A percentile compares a stretch with the other conserved stretches of the same genome.
Evolutionary conservation across 768 basidiomycete species (phyloP).

Genomic region (Panellus pusillus): DNA sequence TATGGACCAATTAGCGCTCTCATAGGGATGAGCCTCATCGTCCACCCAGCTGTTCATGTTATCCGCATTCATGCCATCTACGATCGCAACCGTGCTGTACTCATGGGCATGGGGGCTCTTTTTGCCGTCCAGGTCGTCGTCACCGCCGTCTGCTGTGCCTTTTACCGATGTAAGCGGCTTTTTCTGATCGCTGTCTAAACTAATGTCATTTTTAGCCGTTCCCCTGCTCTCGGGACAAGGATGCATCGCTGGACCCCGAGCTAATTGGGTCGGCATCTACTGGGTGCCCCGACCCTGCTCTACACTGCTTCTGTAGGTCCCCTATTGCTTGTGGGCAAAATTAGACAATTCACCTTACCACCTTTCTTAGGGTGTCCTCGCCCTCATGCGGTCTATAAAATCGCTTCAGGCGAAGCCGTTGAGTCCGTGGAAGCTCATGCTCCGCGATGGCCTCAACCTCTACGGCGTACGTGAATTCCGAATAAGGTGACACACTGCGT

Average conservation of each 20-base stretch:
- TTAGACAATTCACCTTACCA: not conserved
- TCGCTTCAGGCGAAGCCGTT: conserved; percentile 61
- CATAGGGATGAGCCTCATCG: conserved; percentile 2
- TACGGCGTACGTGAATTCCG: conserved; percentile 55
- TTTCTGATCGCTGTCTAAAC: not conserved
- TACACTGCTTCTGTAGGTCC: conserved; percentile 64
- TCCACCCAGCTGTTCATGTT: conserved; percentile 59
- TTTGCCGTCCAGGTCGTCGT: conserved; percentile 68
- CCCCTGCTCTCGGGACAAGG: conserved; percentile 75
- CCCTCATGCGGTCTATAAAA: conserved; percentile 56
- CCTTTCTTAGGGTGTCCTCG: conserved; percentile 51
- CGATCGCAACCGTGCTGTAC: conserved; percentile 57
- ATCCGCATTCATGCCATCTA: conserved; percentile 81
- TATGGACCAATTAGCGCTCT: conserved; percentile 24
- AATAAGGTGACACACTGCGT: not conserved
- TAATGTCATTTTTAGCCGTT: conserved; percentile 49
- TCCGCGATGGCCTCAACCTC: conserved; percentile 85
- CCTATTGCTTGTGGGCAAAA: conserved; percentile 4
- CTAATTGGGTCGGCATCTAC: conserved; percentile 84
- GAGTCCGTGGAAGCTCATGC: conserved; percentile 82
- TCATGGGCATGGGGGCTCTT: conserved; percentile 55
- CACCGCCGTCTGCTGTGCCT: conserved; percentile 74
- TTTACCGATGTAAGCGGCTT: conserved; percentile 62
- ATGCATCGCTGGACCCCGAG: conserved; percentile 81
- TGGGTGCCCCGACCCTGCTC: conserved; percentile 75